Base-by-base conservation (phyloP, 1,284 basidiomycete species). In the Neolentinus lepideus region DNA sequence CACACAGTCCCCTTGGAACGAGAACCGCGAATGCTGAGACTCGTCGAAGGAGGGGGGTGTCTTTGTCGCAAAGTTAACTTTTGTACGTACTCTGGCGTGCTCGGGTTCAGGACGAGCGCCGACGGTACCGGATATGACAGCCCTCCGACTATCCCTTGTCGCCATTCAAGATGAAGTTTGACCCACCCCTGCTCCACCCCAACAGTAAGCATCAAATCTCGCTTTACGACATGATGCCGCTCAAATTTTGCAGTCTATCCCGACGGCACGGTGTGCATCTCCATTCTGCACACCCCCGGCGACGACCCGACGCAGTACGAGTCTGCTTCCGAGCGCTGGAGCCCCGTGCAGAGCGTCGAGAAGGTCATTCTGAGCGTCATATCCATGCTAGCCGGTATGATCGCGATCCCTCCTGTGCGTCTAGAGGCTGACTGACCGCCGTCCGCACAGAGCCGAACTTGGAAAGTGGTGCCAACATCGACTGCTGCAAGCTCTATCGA, bases 81-180 rank as follows among this genome's bases (percentile, higher is more conserved):
- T 98, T 71, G 93, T 94, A 70, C 67, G 92, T 82, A 31, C 35
- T 46, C 47, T 48, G 48, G 54, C 45, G 10, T 53, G 36, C 51
- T 38, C 6, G 24, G 47, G 47, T 36, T 29, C 29, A 55, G 59
- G 31, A 53, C 53, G 21, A 21, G n/a, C 10, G n/a, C 47, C 21
- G 51, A 24, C 43, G 33, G 45, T 48, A n/a, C 52, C 45, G 22
- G 31, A 21, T 21, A 35, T 56, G 11, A 1, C 61, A 94, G 92
- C 95, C 94, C 0, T 70, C 81, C 51, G 94, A 98, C 69, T 98
- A 98, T 71, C 94, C 94, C 33, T 75, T 97, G 65, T 95, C 91
- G 54, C 94, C 94, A 27, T 97, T 97, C 84, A 96, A 93, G 72
- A 98, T 99, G 96, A 92, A 85, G 64, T 99, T 98, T 66, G 94